Base-by-base conservation (phyloP, 1,139 yeast species). In the Saccharomyces hybrid region DNA sequence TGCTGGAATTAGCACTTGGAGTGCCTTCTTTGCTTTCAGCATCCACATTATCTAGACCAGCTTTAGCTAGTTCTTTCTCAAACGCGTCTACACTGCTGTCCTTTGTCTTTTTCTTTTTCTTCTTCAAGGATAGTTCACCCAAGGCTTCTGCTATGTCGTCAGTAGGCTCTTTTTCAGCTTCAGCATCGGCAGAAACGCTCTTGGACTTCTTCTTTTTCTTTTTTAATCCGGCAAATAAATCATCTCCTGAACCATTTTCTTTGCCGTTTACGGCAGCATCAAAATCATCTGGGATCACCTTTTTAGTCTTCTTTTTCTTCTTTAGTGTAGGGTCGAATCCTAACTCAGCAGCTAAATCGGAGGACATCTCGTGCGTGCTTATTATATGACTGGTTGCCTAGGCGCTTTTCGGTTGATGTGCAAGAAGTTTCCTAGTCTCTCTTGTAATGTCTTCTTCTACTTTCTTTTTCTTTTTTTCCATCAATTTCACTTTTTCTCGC, bases 1-100 rank as follows among this genome's bases (percentile, higher is more conserved):
- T 65, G n/a, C 62, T 63, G 9, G 68, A 60, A 16, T 60, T 71
- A 44, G 62, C 60, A 9, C 58, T 68, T 34, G 73, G 77, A 16
- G 73, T 70, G 29, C 68, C 64, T 64, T 57, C 72, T 56, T 49
- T 60, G 48, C 57, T 59, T 51, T 26, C 31, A 48, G 66, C 71
- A 50, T 74, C 76, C 44, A 72, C 78, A 50, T 80, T 84, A 57
- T 80, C 80, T 53, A 91, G 79, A 68, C 98, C 98, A 25, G 97
- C 98, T 70, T 88, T 79, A 70, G 88, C 96, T 66, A 93, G 79
- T 69, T 88, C 88, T 69, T 87, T 87, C 64, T 91, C 98, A 70
- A 93, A 91, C 61, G 88, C 97, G 60, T 85, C 82, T 52, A 81
- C 79, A 50, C 75, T 83, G 50, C 78, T 73, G 51, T 81, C 79